Evolutionary conservation across 768 basidiomycete genomes (phyloP), one percentile per base, ranked within the genome.

Genomic region (Kwoniella sp.): DNA sequence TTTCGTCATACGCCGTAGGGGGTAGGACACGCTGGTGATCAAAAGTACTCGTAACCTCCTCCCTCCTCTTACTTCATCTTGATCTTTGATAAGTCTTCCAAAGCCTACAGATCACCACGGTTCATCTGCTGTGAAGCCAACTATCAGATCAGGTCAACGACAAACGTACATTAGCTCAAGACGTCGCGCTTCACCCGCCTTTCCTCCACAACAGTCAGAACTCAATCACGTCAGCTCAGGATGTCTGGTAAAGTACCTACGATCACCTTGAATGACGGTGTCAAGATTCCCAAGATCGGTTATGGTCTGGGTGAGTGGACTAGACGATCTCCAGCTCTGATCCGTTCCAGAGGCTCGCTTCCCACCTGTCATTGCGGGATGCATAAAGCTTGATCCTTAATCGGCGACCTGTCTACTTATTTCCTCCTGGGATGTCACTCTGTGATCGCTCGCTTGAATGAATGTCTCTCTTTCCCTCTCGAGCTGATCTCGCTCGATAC

Each of bases 261-360:
- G 28, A 29, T 74, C 20, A 72, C 60, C 15, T 53, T 74, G n/a
- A 74, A 72, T 54, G 73, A 74, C 48, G 73, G 73, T 13, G 58
- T 34, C 55, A 56, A 54, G 29, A 66, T 68, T 20, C 73, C 73
- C 22, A 65, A 59, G 13, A 60, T 74, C 22, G 73, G 71, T 29
- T 74, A 70, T 58, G 70, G 70, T 26, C 47, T 63, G 34, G 73
- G 73, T 61, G 50, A 30, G 55, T 58, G 1, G 5, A 45, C n/a
- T n/a, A n/a, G n/a, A n/a, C n/a, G n/a, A n/a, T n/a, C n/a, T n/a
- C n/a, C n/a, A 3, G 3, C 48, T 31, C 30, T 22, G 22, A 12
- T 34, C 3, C 0, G 17, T 37, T 15, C 54, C 8, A 8, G 13
- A 31, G 26, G 22, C 54, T n/a, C 29, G 23, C 25, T 45, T 22